Evolutionary conservation across 2,329 filamentous ascomycete genomes (phyloP), one percentile per base, ranked within the genome.

Genomic region (Paraphaeosphaeria sporulosa): DNA sequence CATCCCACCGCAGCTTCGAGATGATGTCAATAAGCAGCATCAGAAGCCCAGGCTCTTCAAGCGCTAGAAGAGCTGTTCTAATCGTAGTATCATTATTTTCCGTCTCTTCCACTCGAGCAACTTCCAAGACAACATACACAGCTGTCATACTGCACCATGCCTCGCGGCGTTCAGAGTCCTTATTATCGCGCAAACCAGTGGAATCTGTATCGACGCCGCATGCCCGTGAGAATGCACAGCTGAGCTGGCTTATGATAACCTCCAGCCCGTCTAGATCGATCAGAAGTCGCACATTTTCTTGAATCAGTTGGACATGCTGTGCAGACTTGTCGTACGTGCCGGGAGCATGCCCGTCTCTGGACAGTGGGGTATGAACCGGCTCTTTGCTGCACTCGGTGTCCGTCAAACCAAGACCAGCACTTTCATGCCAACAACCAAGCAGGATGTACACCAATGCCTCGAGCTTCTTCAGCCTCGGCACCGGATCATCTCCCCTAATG

Each of bases 1-100:
- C 79, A 70, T 88, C 70, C 86, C 86, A 80, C 85, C 91, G 73
- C 40, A 85, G 60, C 50, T 78, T 78, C 8, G 79, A 78, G 32
- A 84, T 78, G n/a, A 82, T 68, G 38, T 89, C 87, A 32, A 94
- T 86, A 75, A 96, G 84, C 58, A 90, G 89, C 50, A 90, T 85
- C 19, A 94, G 84, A 50, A 96, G 78, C 56, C 86, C 86, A 0
- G 92, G 92, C 62, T 78, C 64, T 67, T 74, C 58, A 66, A 78
- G 64, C 63, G 66, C 57, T 25, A 76, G 60, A n/a, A 78, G 64
- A 6, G 66, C 67, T 15, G 55, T 61, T 59, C 68, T 81, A 84
- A 77, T 79, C 86, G 84, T 71, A 4, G 91, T 78, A 61, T 85
- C 83, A 1, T 77, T 72, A 55, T 82, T 79, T 13, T 69, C 65